Evolutionary conservation across 768 basidiomycete genomes (phyloP), one percentile per base, ranked within the genome.

Genomic region (Rickenella mellea): DNA sequence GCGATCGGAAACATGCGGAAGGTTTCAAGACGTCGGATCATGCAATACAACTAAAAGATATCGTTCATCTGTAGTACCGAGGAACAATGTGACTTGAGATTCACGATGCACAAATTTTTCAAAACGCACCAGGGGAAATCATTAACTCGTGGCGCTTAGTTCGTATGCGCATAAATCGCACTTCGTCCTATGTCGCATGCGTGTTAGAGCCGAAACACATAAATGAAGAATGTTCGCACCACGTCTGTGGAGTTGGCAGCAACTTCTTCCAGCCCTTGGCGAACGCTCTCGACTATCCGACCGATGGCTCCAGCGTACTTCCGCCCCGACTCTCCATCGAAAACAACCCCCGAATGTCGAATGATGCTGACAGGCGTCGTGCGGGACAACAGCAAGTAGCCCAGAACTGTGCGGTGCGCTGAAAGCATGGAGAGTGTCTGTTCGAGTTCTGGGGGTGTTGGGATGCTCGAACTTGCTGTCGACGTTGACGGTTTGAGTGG

Each of bases 131-230:
- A 43, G 92, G 92, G 2, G 92, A 88, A 46, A 96, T 91, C 83
- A 96, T 86, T 44, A 96, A 68, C 55, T 94, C 92, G 58, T 96
- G 92, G 40, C 84, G 73, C 56, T 78, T 87, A 45, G 92, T 94
- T 38, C 92, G 76, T 63, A 94, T 90, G 44, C 91, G 68, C 76
- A 96, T 79, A 54, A 94, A 88, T 46, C 78, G 75, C 33, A 94
- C 70, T 20, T 88, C 83, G 56, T 93, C 91, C 89, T 93, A 50
- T 3, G n/a, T n/a, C 0, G 19, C 7, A 11, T 28, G 4, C 14
- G 5, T 10, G n/a, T 9, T 10, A 36, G 11, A 36, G n/a, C 3
- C 8, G 27, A 14, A 10, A 38, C 27, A 40, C 24, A n/a, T 27
- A 41, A 41, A 37, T 36, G n/a, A 30, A 2, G 35, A 15, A 40